Percentiles rank a stretch among this genome's conserved stretches.
Conservation (phyloP, 257 asterid genomes). For the Solanum chmielewskii region DNA sequence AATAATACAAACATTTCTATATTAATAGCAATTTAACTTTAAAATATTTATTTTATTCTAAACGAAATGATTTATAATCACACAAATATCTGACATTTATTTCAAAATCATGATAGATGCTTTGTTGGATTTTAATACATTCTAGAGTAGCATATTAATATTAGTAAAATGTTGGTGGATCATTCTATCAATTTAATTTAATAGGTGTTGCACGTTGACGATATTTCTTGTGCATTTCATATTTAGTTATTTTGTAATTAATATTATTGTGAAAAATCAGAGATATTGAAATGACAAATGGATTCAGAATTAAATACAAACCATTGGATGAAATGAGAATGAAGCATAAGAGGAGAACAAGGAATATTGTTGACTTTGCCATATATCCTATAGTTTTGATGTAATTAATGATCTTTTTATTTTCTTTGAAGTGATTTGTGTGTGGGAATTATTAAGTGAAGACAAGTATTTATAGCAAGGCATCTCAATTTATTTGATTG, state of each 20-base stretch:
- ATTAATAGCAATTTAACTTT: too few species aligned
- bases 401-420: background rate
- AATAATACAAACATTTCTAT: too few species aligned
- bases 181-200: too few species aligned
- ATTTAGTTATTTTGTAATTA: background rate
- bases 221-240: background rate
- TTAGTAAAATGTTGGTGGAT: too few species aligned
- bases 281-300: background rate
- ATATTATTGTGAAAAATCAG: background rate
- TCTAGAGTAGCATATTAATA: too few species aligned
- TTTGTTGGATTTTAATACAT: too few species aligned
- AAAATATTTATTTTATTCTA: too few species aligned
- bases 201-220: too few species aligned
- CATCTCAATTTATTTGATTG: background rate
- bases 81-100: too few species aligned
- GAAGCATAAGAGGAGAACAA: slow-evolving; percentile 3
- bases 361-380: background rate
- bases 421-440: background rate
- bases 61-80: too few species aligned
- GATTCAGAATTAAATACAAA: background rate
- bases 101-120: too few species aligned
- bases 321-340: background rate
- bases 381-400: background rate
- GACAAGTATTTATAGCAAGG: background rate
- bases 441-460: background rate